Percentiles rank a stretch among this genome's conserved stretches.
These are phyloP conservation scores for Metarhizium sp. DNA, from an alignment of 2,329 filamentous ascomycete species.

Conservation along the genomic window DNA sequence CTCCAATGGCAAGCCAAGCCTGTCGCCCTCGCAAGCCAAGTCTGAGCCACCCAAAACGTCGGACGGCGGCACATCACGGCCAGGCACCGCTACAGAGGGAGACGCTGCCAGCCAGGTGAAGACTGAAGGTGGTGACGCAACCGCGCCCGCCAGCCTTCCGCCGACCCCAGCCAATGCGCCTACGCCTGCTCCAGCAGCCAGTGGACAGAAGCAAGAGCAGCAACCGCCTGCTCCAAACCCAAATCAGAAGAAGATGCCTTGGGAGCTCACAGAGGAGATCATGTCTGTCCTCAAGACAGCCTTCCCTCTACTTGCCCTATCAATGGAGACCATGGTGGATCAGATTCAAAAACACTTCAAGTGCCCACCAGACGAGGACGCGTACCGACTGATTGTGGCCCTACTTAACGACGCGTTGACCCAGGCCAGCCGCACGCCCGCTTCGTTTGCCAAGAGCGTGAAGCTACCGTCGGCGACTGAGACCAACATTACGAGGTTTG, in stretches of 20 bases:
- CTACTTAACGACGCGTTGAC: conserved; percentile 90
- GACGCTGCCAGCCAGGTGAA: conserved; percentile 33
- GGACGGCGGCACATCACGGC: conserved; percentile 32
- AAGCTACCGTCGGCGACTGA: conserved; percentile 87
- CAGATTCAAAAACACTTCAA: conserved; percentile 99
- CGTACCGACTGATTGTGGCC: conserved; percentile 94
- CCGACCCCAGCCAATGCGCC: conserved; percentile 15
- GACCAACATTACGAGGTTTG: conserved; percentile 92
- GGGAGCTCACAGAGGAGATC: conserved; percentile 95
- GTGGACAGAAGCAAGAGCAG: conserved; percentile 14
- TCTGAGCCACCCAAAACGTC: conserved; percentile 33
- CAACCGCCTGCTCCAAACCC: conserved; percentile 5
- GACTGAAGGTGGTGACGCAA: conserved; percentile 30
- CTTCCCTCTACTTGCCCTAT: conserved; percentile 87
- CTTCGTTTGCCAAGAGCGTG: conserved; percentile 79
- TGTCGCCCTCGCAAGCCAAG: conserved; percentile 42
- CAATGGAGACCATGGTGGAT: conserved; percentile 99
- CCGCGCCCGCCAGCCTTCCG: conserved; percentile 15
- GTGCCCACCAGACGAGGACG: conserved; percentile 95
- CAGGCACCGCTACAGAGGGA: conserved; percentile 42
- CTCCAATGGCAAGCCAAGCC: conserved; percentile 33
- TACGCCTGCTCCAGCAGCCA: conserved; percentile 9
- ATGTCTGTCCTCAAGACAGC: conserved; percentile 93
- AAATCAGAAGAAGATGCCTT: conserved; percentile 65
- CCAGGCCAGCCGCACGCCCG: conserved; percentile 81